A percentile compares a stretch with the other conserved stretches of the same genome.
phyloP scores from a whole-genome alignment of 1,139 yeast genomes.

The Kodamaea anthophila region DNA sequence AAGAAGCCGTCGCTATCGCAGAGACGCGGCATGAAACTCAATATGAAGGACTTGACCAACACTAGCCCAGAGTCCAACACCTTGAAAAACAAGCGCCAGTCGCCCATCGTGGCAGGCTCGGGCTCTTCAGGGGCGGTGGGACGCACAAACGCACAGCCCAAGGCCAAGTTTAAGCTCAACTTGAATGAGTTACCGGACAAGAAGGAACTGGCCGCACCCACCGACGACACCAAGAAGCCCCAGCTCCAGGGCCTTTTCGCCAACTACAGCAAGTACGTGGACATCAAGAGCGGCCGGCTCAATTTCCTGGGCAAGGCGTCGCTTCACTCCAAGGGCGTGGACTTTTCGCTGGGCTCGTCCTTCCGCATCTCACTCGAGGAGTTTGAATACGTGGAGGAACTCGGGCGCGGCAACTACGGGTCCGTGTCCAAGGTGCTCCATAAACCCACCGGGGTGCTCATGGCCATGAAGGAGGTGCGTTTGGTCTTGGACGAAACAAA shows the following conservation, averaged over 20 bases:
- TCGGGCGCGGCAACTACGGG: slow-evolving; percentile 95
- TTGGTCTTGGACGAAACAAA: slow-evolving; percentile 87
- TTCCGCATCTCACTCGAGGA: slow-evolving; percentile 85
- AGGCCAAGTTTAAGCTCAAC: slow-evolving; percentile 36
- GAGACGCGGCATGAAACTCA: slow-evolving; percentile 52
- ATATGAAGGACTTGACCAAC: slow-evolving; percentile 27
- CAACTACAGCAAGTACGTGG: slow-evolving; percentile 79
- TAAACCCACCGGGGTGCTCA: slow-evolving; percentile 84
- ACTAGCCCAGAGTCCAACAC: slow-evolving; percentile 2
- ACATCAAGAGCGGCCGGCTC: slow-evolving; percentile 83
- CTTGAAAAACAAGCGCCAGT: slow-evolving; percentile 3
- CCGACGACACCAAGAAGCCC: slow-evolving; percentile 6
- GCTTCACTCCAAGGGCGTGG: slow-evolving; percentile 84
- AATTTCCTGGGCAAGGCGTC: slow-evolving; percentile 94
- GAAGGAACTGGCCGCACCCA: slow-evolving; percentile 1
- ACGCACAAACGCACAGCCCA: slow-evolving; percentile 33
- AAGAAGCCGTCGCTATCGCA: slow-evolving; percentile 50
- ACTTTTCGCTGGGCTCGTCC: slow-evolving; percentile 81
- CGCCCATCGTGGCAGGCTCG: slow-evolving; percentile 2
- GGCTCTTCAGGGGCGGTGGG: slow-evolving; percentile 24
- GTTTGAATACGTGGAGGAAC: slow-evolving; percentile 73
- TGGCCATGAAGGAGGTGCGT: slow-evolving; percentile 98
- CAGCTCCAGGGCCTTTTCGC: slow-evolving; percentile 61
- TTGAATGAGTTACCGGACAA: slow-evolving; percentile 16
- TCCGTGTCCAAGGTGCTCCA: slow-evolving; percentile 89